Evolutionary conservation across 164 flowering plant species (phyloP), one percentile per base, ranked within the genome.

Genomic region (Liriodendron chinense): DNA sequence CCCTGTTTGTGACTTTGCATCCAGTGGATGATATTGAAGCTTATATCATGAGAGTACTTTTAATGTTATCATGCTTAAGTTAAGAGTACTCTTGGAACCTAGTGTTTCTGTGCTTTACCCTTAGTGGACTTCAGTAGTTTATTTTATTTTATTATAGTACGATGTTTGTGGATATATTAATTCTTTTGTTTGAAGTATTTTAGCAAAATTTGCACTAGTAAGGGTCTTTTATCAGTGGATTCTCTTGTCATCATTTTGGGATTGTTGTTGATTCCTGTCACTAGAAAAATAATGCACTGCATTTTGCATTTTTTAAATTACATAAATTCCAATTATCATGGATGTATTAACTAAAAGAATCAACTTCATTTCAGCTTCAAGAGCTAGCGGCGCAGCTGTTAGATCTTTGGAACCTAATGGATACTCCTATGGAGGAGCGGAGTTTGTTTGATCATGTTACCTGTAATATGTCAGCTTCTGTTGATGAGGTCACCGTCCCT

Each of bases 341-440:
- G 48, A 26, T 16, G n/a, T 28, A 67, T 67, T 5, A 26, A 67
- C 25, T 23, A 67, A 20, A 67, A 47, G 72, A 70, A 47, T 47
- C 10, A 70, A 50, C 25, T 22, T 23, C 50, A 1, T 83, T 22
- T 75, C 68, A 96, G 99, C 97, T 96, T 82, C 98, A 96, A 94
- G 97, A 89, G 76, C 83, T 92, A 66, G 93, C 98, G 20, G 80
- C 86, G 70, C 96, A 92, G 84, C 83, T 95, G 66, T 81, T 83
- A 83, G 98, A 95, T 79, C 87, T 94, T 72, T 96, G 99, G 99
- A 92, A 94, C 85, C 83, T 96, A 82, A 94, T 96, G 98, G 99
- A 96, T 82, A 90, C 99, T 47, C 81, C 97, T 1, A 72, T 64
- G 18, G 97, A 92, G 76, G 99, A 96, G 81, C 84, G 94, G 71